Evolutionary conservation across 2,329 filamentous ascomycete species (phyloP).

Genomic region (Exophiala dermatitidis): DNA sequence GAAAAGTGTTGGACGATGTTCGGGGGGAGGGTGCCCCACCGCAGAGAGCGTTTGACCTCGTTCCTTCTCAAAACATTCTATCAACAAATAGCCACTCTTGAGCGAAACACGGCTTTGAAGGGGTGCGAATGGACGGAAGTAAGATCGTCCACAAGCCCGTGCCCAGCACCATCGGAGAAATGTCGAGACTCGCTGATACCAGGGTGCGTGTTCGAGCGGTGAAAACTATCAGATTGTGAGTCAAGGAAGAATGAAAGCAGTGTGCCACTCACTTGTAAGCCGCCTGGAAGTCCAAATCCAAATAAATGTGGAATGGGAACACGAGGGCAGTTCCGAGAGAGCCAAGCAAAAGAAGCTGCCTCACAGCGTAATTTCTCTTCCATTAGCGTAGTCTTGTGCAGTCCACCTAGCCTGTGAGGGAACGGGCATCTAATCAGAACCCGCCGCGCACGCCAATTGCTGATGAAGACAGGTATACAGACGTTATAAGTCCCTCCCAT

Average conservation of each 20-base stretch:
- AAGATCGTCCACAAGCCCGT: neutral
- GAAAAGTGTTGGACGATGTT: neutral
- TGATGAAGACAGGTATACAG: constrained; percentile 18
- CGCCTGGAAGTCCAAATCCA: constrained; percentile 28
- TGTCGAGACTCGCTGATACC: neutral
- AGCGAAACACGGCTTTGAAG: neutral
- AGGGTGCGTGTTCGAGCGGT: neutral
- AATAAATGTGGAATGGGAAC: constrained; percentile 18
- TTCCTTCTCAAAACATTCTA: constrained; percentile 17
- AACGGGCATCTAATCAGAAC: constrained; percentile 16
- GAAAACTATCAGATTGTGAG: constrained; percentile 33
- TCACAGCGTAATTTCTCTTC: constrained; percentile 23
- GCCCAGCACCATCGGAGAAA: neutral
- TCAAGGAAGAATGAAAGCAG: constrained; percentile 40
- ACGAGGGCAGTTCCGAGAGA: constrained; percentile 11
- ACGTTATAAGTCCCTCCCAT: constrained; percentile 20
- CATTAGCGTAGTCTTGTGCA: constrained; percentile 1
- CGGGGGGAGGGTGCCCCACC: neutral
- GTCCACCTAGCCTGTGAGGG: constrained; percentile 17
- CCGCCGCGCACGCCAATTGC: constrained; percentile 5
- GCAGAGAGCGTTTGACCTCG: constrained; percentile 20
- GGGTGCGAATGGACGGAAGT: neutral
- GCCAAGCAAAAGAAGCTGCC: constrained; percentile 17
- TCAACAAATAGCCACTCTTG: constrained; percentile 17
- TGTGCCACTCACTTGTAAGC: neutral